phyloP scores from a whole-genome alignment of 2,329 filamentous ascomycete species.

The Triangularia setosa region DNA sequence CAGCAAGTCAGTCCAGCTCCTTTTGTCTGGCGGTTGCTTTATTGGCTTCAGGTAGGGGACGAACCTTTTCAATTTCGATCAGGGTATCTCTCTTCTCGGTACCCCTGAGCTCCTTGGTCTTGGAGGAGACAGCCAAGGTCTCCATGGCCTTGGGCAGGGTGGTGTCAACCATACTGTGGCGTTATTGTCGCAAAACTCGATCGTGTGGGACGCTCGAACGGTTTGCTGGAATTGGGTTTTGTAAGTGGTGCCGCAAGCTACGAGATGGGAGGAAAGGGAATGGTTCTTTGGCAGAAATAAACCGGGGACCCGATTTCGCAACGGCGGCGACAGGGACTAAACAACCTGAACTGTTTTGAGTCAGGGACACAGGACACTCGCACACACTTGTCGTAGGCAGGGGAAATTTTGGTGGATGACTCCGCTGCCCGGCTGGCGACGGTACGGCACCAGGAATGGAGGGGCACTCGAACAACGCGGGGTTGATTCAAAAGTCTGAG shows the following conservation, averaged over 20 bases:
- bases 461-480: slow-evolving; percentile 2
- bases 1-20: background rate
- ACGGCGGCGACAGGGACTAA: background rate
- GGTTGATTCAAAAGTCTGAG: background rate
- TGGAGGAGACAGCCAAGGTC: slow-evolving; percentile 51
- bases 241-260: background rate
- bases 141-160: slow-evolving; percentile 47
- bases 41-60: background rate
- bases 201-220: background rate
- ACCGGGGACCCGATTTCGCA: slow-evolving; percentile 1
- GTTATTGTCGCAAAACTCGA: background rate
- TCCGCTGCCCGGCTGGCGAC: slow-evolving; percentile 3
- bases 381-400: background rate
- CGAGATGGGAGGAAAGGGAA: background rate
- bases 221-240: background rate
- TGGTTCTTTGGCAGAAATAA: background rate
- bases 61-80: slow-evolving; percentile 66
- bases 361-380: background rate
- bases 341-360: slow-evolving; percentile 1
- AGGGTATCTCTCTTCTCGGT: slow-evolving; percentile 85
- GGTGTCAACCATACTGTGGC: slow-evolving; percentile 16
- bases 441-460: slow-evolving; percentile 2
- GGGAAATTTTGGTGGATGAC: slow-evolving; percentile 8
- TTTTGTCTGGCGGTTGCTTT: background rate
- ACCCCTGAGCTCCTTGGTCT: slow-evolving; percentile 59